Evolutionary conservation across 2,329 filamentous ascomycete genomes (phyloP).

Genomic region (Cordyceps tenuipes): DNA sequence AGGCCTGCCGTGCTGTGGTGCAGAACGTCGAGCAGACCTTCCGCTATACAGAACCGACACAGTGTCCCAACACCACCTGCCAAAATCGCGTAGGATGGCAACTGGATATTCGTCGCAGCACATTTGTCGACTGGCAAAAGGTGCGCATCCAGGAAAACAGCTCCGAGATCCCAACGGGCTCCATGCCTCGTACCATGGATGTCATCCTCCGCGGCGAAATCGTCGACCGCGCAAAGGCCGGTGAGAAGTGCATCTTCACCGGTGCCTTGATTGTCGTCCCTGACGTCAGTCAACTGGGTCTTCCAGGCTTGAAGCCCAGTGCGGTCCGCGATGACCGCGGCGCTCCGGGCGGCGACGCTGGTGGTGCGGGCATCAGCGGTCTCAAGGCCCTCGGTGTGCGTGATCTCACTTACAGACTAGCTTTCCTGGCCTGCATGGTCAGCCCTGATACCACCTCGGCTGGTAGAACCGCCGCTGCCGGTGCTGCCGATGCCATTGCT

Average conservation of each 20-base stretch:
- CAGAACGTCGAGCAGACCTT: constrained; percentile 96
- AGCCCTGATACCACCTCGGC: constrained; percentile 77
- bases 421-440: constrained; percentile 96
- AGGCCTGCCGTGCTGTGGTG: constrained; percentile 74
- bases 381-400: constrained; percentile 89
- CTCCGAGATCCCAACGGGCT: constrained; percentile 94
- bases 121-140: constrained; percentile 98
- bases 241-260: constrained; percentile 97
- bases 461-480: constrained; percentile 57
- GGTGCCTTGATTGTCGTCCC: constrained; percentile 94
- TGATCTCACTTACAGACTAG: constrained; percentile 88
- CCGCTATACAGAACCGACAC: constrained; percentile 90
- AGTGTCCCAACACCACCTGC: constrained; percentile 84
- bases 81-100: constrained; percentile 90
- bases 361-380: constrained; percentile 76
- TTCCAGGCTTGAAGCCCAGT: constrained; percentile 77
- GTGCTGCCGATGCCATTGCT: constrained; percentile 71
- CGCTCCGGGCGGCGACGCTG: constrained; percentile 64
- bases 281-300: constrained; percentile 87
- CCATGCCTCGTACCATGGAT: constrained; percentile 97
- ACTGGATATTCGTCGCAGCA: constrained; percentile 92
- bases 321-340: constrained; percentile 76
- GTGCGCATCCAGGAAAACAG: constrained; percentile 97
- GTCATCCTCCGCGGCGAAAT: constrained; percentile 95
- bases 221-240: constrained; percentile 92